Percentiles rank a stretch among this genome's conserved stretches.
These are phyloP conservation scores for Coniochaeta pulveracea DNA, from an alignment of 2,329 filamentous ascomycete genomes.

Conservation along the genomic window DNA sequence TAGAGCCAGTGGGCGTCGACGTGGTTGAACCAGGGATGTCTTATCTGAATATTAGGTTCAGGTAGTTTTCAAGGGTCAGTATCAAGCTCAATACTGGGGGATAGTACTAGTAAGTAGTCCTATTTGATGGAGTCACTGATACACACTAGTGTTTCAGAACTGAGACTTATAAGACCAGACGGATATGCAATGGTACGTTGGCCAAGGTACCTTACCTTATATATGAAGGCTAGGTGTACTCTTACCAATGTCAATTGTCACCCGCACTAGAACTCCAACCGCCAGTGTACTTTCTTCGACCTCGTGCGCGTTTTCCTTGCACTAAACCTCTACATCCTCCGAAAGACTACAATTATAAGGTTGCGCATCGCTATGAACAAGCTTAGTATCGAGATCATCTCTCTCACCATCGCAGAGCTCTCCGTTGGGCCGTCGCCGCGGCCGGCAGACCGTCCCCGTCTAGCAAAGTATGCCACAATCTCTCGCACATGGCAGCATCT, in stretches of 20 bases:
- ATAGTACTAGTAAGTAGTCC: no score
- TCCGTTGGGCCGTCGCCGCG: no score
- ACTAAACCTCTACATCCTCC: slow-evolving; percentile 2
- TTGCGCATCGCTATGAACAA: not conserved
- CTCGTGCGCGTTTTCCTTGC: not conserved
- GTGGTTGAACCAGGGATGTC: slow-evolving; percentile 13
- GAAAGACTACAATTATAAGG: not conserved
- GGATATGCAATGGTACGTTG: no score
- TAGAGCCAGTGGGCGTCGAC: slow-evolving; percentile 9
- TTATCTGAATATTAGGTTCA: slow-evolving; percentile 13
- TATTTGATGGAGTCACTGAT: no score
- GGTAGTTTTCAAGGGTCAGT: slow-evolving; percentile 1
- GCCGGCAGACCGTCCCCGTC: not conserved
- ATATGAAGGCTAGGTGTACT: no score
- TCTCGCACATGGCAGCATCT: slow-evolving; percentile 1
- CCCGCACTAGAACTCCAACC: not conserved
- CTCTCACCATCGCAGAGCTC: not conserved
- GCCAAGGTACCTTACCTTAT: no score
- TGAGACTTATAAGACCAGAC: no score
- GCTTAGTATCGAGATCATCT: slow-evolving; percentile 1
- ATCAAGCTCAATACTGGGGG: no score
- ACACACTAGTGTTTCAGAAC: no score
- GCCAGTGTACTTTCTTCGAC: slow-evolving; percentile 1
- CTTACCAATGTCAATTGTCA: no score
- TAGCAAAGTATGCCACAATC: not conserved